These are phyloP conservation scores for Leccinum obscurum DNA, from an alignment of 768 basidiomycete genomes.

Conservation along the genomic window DNA sequence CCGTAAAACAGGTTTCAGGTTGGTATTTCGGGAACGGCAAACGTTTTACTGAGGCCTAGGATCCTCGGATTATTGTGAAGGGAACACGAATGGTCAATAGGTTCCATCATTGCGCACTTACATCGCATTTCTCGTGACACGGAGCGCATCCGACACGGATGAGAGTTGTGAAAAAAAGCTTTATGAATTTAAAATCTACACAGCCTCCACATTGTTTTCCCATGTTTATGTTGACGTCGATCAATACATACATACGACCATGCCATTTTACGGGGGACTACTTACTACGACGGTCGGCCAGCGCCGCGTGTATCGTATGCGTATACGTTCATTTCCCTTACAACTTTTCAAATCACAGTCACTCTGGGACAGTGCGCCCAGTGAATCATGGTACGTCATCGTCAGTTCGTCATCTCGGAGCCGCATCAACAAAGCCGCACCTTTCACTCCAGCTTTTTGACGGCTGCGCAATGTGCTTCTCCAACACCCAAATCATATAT, in stretches of 20 bases:
- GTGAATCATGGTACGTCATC: no score
- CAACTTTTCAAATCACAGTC: neutral
- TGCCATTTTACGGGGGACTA: neutral
- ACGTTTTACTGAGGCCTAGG: neutral
- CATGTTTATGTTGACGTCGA: neutral
- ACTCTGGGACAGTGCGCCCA: no score
- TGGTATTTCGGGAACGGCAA: neutral
- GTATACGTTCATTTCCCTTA: neutral
- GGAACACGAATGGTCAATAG: neutral
- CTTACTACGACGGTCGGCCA: no score
- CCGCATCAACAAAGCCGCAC: neutral
- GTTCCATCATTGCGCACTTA: neutral
- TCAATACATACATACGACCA: no score
- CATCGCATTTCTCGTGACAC: neutral
- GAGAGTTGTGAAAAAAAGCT: neutral
- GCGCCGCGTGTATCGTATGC: no score
- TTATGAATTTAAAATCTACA: neutral
- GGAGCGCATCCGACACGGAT: neutral
- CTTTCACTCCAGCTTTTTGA: neutral
- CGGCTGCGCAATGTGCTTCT: no score
- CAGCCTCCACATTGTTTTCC: neutral
- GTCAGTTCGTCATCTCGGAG: neutral
- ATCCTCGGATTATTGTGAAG: neutral
- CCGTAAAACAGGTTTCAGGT: conserved; percentile 1
- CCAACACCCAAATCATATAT: no score